These are phyloP conservation scores for Cordyceps pruinosa DNA, from an alignment of 2,329 filamentous ascomycete species.

Conservation along the genomic window DNA sequence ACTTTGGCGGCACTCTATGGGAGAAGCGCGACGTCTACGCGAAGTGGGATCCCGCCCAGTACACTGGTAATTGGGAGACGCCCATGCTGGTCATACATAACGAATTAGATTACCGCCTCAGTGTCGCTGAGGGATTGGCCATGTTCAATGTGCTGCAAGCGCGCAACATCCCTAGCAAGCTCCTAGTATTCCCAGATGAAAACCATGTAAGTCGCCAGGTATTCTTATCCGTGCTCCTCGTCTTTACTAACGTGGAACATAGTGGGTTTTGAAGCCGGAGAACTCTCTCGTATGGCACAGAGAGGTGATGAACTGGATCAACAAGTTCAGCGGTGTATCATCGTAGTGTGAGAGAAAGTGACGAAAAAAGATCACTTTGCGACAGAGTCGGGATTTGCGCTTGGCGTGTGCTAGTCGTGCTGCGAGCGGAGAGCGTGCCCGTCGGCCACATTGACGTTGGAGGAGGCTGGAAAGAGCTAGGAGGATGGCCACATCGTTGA, in stretches of 20 bases:
- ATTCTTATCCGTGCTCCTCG: background rate
- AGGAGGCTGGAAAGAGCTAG: no score
- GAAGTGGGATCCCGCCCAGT: conserved; percentile 61
- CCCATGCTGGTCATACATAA: conserved; percentile 85
- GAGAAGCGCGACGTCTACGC: conserved; percentile 58
- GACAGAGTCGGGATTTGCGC: no score
- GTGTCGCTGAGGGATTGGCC: conserved; percentile 75
- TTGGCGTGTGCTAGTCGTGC: no score
- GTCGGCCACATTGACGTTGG: no score
- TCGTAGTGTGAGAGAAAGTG: conserved; percentile 12
- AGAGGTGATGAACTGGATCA: conserved; percentile 74
- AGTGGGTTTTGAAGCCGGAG: conserved; percentile 86
- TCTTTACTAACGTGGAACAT: conserved; percentile 2
- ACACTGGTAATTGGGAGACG: conserved; percentile 68
- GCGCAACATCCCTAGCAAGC: conserved; percentile 65
- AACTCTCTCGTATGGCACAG: conserved; percentile 87
- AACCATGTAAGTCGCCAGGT: conserved; percentile 40
- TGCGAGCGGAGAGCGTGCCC: no score
- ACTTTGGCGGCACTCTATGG: conserved; percentile 57
- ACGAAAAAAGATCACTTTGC: background rate
- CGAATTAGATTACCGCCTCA: conserved; percentile 81
- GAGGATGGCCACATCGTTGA: no score
- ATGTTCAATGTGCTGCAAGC: conserved; percentile 83
- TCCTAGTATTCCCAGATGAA: conserved; percentile 75
- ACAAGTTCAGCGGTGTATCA: conserved; percentile 48